A percentile compares a stretch with the other conserved stretches of the same genome.
These are phyloP conservation scores for Cryphonectria naterciae DNA, from an alignment of 2,329 filamentous ascomycete species.

Conservation along the genomic window DNA sequence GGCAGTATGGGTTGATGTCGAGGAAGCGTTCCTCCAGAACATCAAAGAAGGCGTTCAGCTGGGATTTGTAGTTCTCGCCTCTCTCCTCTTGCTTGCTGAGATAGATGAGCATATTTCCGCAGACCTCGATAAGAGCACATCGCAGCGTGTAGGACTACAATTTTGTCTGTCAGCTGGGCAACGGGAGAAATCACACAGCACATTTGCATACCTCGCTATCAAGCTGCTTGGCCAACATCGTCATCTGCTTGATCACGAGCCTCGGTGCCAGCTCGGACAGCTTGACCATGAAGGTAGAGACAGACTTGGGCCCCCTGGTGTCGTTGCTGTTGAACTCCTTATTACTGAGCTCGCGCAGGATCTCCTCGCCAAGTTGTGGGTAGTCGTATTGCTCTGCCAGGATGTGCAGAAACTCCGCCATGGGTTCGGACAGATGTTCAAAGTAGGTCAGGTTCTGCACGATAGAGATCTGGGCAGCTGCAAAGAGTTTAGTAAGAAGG, in stretches of 20 bases:
- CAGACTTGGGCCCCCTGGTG: constrained; percentile 91
- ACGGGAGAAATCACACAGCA: too few relatives aligned
- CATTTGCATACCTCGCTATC: constrained; percentile 76
- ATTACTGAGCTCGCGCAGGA: constrained; percentile 90
- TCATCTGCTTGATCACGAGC: constrained; percentile 97
- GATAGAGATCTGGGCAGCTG: constrained; percentile 94
- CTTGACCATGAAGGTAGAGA: constrained; percentile 90
- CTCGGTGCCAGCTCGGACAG: constrained; percentile 90
- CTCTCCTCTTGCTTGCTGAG: constrained; percentile 90
- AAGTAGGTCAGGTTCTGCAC: constrained; percentile 98
- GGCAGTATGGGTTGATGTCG: constrained; percentile 94
- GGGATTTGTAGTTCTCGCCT: constrained; percentile 89
- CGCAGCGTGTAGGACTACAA: constrained; percentile 83
- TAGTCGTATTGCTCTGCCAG: constrained; percentile 97
- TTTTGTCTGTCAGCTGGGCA: constrained; percentile 32
- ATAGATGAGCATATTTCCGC: constrained; percentile 90
- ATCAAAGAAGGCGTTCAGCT: constrained; percentile 96
- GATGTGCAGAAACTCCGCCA: constrained; percentile 98
- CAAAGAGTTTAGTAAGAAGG: constrained; percentile 36
- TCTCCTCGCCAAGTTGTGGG: constrained; percentile 90
- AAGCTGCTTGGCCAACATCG: constrained; percentile 87
- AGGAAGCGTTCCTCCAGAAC: constrained; percentile 95
- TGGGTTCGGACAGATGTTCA: constrained; percentile 96
- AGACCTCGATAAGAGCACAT: constrained; percentile 94
- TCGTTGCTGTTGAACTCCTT: constrained; percentile 99